Evolutionary conservation across 2,329 filamentous ascomycete genomes (phyloP).

Genomic region (Colletotrichum scovillei): DNA sequence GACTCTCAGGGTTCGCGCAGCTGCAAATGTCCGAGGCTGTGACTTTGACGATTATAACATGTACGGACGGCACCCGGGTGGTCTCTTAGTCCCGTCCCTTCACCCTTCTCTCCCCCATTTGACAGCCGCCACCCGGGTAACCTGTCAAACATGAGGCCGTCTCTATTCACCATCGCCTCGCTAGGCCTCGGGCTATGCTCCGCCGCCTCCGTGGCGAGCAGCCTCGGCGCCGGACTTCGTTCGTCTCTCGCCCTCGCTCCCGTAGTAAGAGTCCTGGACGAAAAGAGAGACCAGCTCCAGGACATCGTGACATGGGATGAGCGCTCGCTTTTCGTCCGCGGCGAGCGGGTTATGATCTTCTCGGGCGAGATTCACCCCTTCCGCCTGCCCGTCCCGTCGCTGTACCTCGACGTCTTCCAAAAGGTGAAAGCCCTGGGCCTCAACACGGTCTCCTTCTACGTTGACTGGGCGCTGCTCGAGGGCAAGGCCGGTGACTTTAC

Average conservation of each 20-base stretch:
- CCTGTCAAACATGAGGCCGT: slow-evolving; percentile 39
- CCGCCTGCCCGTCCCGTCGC: slow-evolving; percentile 56
- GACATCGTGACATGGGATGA: slow-evolving; percentile 76
- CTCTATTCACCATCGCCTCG: slow-evolving; percentile 17
- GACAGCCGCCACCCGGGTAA: background rate
- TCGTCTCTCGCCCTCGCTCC: background rate
- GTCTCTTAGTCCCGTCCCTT: background rate
- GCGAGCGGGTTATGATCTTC: slow-evolving; percentile 77
- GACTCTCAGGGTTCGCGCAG: background rate
- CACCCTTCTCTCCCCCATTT: background rate
- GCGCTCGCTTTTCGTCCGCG: slow-evolving; percentile 75
- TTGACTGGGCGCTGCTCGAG: slow-evolving; percentile 82
- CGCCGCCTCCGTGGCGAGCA: slow-evolving; percentile 32
- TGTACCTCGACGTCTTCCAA: slow-evolving; percentile 79
- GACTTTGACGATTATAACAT: background rate
- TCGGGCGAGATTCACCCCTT: slow-evolving; percentile 81
- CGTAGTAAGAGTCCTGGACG: slow-evolving; percentile 38
- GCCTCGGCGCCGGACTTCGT: slow-evolving; percentile 21
- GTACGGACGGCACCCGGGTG: background rate
- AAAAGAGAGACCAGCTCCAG: slow-evolving; percentile 43
- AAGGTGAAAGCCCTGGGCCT: slow-evolving; percentile 87
- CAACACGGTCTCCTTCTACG: slow-evolving; percentile 83
- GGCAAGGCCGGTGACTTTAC: slow-evolving; percentile 77
- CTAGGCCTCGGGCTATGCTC: slow-evolving; percentile 32
- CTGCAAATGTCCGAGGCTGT: background rate